Conservation (phyloP, 176 grass and related monocot genomes). For the Eleusine coracana region DNA sequence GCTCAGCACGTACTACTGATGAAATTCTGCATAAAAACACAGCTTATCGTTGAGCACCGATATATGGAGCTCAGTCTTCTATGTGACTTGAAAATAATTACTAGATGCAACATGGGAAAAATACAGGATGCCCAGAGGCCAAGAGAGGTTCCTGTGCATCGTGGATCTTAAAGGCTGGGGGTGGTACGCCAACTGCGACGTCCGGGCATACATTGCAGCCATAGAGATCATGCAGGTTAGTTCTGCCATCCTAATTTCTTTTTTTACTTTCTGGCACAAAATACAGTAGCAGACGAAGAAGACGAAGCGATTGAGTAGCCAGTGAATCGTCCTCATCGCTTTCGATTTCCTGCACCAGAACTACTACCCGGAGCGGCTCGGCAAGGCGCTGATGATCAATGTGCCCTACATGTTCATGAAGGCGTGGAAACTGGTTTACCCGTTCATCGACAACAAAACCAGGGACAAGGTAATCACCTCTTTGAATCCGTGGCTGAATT, state of each 20-base stretch:
- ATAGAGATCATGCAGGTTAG: constrained; percentile 77
- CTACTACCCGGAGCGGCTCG: constrained; percentile 79
- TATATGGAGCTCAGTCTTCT: background rate
- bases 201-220: constrained; percentile 57
- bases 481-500: background rate
- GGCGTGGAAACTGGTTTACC: constrained; percentile 73
- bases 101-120: background rate
- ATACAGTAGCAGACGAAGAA: background rate
- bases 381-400: constrained; percentile 63
- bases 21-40: background rate
- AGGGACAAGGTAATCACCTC: constrained; percentile 56
- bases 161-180: constrained; percentile 79
- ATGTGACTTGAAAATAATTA: background rate
- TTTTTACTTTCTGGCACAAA: background rate
- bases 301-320: background rate
- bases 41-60: background rate
- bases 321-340: background rate
- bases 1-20: background rate
- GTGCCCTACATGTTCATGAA: constrained; percentile 86
- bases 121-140: constrained; percentile 58
- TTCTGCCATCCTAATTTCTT: background rate
- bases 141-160: constrained; percentile 76
- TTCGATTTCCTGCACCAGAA: constrained; percentile 29
- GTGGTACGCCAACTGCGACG: constrained; percentile 68
- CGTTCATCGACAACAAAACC: constrained; percentile 73